Evolutionary conservation across 1,284 basidiomycete genomes (phyloP).

Genomic region (Boletus semigastroideus): DNA sequence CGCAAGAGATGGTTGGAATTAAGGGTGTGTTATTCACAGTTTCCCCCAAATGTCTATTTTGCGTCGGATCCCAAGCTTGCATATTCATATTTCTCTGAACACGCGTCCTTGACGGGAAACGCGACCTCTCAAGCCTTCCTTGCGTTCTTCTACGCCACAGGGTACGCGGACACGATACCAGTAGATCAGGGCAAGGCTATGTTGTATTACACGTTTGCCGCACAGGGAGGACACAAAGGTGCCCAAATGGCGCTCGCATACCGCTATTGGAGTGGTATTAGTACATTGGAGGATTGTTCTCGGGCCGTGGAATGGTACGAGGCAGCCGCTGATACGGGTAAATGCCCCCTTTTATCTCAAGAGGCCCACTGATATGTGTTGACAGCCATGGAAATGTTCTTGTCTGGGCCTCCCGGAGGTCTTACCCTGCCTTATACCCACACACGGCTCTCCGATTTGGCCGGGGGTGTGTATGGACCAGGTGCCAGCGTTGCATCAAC

Average conservation of each 20-base stretch:
- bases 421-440: conserved; percentile 81
- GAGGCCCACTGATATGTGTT: conserved; percentile 1
- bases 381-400: conserved; percentile 69
- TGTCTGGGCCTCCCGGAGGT: conserved; percentile 89
- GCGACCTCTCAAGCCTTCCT: conserved; percentile 82
- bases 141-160: conserved; percentile 87
- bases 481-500: conserved; percentile 91
- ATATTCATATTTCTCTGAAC: conserved; percentile 56
- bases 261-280: conserved; percentile 95
- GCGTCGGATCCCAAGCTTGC: conserved; percentile 58
- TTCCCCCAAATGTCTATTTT: conserved; percentile 69
- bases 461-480: conserved; percentile 90
- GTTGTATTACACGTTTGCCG: conserved; percentile 92
- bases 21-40: conserved; percentile 40
- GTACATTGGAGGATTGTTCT: conserved; percentile 83
- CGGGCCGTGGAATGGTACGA: conserved; percentile 87
- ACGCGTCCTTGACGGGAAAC: conserved; percentile 71
- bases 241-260: conserved; percentile 94
- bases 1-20: neutral
- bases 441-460: conserved; percentile 85
- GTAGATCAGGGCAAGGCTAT: conserved; percentile 77
- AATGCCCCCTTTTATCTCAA: conserved; percentile 34
- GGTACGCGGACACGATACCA: conserved; percentile 71
- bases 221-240: conserved; percentile 80
- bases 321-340: conserved; percentile 80